Conservation (phyloP, 2,329 filamentous ascomycete species). For the Uncinocarpus reesii region DNA sequence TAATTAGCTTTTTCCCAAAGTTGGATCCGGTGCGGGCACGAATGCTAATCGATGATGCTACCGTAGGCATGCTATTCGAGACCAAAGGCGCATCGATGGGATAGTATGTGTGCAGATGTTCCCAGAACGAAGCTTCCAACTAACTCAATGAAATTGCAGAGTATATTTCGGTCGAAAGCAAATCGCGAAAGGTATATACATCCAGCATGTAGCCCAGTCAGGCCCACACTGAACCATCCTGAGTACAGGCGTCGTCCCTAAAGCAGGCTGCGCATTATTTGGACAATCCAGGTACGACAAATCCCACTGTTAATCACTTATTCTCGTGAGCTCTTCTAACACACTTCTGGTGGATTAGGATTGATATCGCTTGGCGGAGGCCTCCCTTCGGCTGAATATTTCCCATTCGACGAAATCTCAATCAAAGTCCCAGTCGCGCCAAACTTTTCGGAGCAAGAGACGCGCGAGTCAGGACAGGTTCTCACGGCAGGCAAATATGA, state of each 20-base stretch:
- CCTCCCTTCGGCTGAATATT: conserved; percentile 77
- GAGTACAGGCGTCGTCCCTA: conserved; percentile 53
- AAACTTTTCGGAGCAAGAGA: conserved; percentile 60
- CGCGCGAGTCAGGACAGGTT: conserved; percentile 48
- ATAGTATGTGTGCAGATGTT: conserved; percentile 47
- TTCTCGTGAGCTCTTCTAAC: conserved; percentile 7
- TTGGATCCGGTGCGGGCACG: no score
- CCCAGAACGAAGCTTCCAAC: background rate
- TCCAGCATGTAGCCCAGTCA: background rate
- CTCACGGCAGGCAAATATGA: conserved; percentile 75
- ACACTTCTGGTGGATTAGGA: conserved; percentile 29
- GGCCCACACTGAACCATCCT: background rate
- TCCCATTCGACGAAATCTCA: conserved; percentile 72
- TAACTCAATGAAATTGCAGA: conserved; percentile 23
- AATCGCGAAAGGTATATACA: conserved; percentile 34
- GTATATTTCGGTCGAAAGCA: conserved; percentile 54
- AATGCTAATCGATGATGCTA: conserved; percentile 3
- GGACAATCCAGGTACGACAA: conserved; percentile 52
- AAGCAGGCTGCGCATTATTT: conserved; percentile 74
- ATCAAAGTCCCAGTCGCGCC: conserved; percentile 62
- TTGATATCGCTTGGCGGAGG: conserved; percentile 89
- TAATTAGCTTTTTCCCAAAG: conserved; percentile 28
- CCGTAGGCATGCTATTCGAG: conserved; percentile 44
- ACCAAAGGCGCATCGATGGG: conserved; percentile 71
- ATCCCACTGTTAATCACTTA: background rate